Conservation (phyloP, 768 basidiomycete genomes). For the Asterophora lycoperdoides region DNA sequence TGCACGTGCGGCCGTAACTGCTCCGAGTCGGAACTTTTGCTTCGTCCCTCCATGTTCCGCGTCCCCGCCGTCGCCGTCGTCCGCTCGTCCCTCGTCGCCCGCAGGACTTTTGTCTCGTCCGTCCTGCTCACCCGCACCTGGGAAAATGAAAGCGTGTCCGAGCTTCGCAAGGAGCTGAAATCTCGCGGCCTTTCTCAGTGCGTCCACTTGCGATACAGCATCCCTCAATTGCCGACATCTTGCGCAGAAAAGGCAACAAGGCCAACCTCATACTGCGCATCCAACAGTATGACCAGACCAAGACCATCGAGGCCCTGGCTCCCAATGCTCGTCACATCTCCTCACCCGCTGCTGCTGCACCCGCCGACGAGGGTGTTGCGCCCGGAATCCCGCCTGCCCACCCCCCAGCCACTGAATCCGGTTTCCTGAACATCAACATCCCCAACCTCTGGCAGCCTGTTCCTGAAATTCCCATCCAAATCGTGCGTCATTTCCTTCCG, state of each 20-base stretch:
- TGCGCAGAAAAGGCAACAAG: conserved; percentile 54
- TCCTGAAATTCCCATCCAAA: conserved; percentile 44
- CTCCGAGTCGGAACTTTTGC: not conserved
- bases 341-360: conserved; percentile 14
- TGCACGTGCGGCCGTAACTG: too few relatives aligned
- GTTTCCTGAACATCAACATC: conserved; percentile 46
- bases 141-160: conserved; percentile 46
- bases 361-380: conserved; percentile 27
- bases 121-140: conserved; percentile 54
- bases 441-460: conserved; percentile 50
- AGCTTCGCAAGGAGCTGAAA: conserved; percentile 51
- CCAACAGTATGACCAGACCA: conserved; percentile 42
- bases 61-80: conserved; percentile 16
- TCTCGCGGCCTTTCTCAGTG: conserved; percentile 54
- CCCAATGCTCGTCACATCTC: conserved; percentile 24
- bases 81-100: conserved; percentile 15
- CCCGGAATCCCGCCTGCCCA: conserved; percentile 42
- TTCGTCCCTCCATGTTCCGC: conserved; percentile 19
- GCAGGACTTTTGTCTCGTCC: conserved; percentile 45
- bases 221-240: conserved; percentile 6
- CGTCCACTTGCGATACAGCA: conserved; percentile 18
- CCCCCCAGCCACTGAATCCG: conserved; percentile 20
- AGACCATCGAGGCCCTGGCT: conserved; percentile 17
- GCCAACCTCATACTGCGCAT: conserved; percentile 50
- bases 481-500: conserved; percentile 41